These are phyloP conservation scores for Colletotrichum endophyticum DNA, from an alignment of 2,329 filamentous ascomycete species.

Conservation along the genomic window DNA sequence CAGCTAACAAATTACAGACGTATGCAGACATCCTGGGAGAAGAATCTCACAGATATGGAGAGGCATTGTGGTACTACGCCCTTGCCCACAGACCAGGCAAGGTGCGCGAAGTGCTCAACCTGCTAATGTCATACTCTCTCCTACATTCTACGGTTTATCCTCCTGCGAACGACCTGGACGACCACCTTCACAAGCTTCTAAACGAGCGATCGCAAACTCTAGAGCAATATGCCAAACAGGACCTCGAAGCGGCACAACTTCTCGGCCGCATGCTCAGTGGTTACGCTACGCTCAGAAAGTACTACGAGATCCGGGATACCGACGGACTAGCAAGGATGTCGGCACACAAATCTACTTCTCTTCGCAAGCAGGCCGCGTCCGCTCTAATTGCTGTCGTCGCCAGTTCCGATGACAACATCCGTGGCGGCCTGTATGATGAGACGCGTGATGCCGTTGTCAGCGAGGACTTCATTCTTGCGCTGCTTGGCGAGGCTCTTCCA, in stretches of 20 bases:
- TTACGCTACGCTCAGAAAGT: conserved; percentile 88
- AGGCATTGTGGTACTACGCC: conserved; percentile 89
- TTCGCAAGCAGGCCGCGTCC: conserved; percentile 72
- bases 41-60: conserved; percentile 78
- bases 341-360: conserved; percentile 53
- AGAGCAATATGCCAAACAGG: conserved; percentile 72
- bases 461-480: conserved; percentile 82
- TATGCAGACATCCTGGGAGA: conserved; percentile 81
- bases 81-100: conserved; percentile 80
- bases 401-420: conserved; percentile 88
- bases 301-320: conserved; percentile 86
- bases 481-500: conserved; percentile 83
- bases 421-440: conserved; percentile 86
- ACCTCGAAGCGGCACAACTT: conserved; percentile 81
- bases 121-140: conserved; percentile 86
- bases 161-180: conserved; percentile 72
- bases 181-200: conserved; percentile 72
- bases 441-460: conserved; percentile 82
- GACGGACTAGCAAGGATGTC: conserved; percentile 29
- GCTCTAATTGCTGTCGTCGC: conserved; percentile 84
- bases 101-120: conserved; percentile 83
- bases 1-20: conserved; percentile 57
- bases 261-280: conserved; percentile 87
- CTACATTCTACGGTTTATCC: conserved; percentile 86
- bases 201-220: conserved; percentile 75